Conservation (phyloP, 1,139 yeast genomes). For the Hyphopichia wangnamkhiaoensis region DNA sequence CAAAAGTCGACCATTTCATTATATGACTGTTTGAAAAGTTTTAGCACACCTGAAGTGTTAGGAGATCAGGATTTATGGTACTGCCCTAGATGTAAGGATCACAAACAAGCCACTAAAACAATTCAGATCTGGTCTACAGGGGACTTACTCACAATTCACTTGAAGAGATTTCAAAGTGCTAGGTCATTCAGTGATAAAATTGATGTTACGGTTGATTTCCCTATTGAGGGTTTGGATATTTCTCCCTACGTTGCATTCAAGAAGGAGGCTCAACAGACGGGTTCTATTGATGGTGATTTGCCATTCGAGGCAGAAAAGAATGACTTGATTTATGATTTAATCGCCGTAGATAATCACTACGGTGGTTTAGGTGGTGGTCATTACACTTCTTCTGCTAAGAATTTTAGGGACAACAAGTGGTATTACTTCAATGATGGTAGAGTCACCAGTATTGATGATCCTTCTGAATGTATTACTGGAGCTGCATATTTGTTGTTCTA, state of each 20-base stretch:
- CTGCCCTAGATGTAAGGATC: conserved; percentile 87
- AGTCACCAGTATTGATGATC: conserved; percentile 59
- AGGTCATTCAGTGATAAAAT: conserved; percentile 88
- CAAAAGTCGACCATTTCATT: conserved; percentile 59
- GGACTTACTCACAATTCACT: conserved; percentile 83
- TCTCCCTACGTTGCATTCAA: conserved; percentile 50
- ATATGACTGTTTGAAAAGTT: conserved; percentile 72
- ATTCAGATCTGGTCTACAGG: conserved; percentile 92
- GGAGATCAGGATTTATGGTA: conserved; percentile 94
- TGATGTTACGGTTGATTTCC: conserved; percentile 81
- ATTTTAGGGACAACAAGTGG: conserved; percentile 79
- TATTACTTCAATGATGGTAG: conserved; percentile 87
- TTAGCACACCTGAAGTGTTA: conserved; percentile 80
- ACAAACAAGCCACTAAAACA: conserved; percentile 86
- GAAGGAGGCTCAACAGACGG: conserved; percentile 27
- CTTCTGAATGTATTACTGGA: conserved; percentile 65
- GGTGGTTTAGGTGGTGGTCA: conserved; percentile 99
- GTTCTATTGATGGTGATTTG: conserved; percentile 9
- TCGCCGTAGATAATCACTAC: conserved; percentile 93
- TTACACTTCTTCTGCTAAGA: conserved; percentile 87
- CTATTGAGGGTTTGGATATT: conserved; percentile 81
- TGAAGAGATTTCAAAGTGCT: conserved; percentile 87
- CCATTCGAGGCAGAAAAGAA: conserved; percentile 4
- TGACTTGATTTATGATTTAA: conserved; percentile 67
- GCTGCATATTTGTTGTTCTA: conserved; percentile 90